phyloP scores from a whole-genome alignment of 495 filamentous ascomycete species.

The Aspergillus mulundensis region DNA sequence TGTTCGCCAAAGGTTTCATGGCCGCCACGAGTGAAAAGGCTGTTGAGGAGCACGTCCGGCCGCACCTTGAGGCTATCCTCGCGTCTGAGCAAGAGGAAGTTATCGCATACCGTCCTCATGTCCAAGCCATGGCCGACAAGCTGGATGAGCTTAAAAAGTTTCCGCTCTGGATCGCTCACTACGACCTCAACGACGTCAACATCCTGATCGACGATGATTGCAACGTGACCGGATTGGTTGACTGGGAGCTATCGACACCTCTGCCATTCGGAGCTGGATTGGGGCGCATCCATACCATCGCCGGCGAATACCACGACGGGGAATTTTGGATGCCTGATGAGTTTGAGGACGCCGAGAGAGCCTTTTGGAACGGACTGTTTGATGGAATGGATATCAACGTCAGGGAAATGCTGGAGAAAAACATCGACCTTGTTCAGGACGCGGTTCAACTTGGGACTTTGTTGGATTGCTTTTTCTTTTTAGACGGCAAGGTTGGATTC shows the following conservation, averaged over 20 bases:
- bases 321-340: neutral
- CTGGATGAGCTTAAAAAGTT: neutral
- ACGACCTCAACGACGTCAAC: neutral
- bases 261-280: neutral
- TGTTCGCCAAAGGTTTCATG: neutral
- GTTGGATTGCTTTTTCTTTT: too few relatives aligned
- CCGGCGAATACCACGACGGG: too few relatives aligned
- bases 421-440: too few relatives aligned
- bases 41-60: neutral
- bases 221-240: neutral
- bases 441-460: too few relatives aligned
- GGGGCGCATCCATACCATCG: neutral
- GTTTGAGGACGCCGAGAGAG: neutral
- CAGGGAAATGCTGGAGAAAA: neutral
- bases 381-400: neutral
- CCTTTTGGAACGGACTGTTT: neutral
- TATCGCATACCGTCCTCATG: neutral
- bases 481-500: too few relatives aligned
- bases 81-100: neutral
- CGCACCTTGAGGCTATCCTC: neutral
- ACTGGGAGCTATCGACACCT: neutral
- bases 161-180: neutral
- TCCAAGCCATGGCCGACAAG: neutral
- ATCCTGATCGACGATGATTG: neutral
- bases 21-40: neutral